Evolutionary conservation across 2,329 filamentous ascomycete genomes (phyloP), one percentile per base, ranked within the genome.

Genomic region (Clonostachys sp.): DNA sequence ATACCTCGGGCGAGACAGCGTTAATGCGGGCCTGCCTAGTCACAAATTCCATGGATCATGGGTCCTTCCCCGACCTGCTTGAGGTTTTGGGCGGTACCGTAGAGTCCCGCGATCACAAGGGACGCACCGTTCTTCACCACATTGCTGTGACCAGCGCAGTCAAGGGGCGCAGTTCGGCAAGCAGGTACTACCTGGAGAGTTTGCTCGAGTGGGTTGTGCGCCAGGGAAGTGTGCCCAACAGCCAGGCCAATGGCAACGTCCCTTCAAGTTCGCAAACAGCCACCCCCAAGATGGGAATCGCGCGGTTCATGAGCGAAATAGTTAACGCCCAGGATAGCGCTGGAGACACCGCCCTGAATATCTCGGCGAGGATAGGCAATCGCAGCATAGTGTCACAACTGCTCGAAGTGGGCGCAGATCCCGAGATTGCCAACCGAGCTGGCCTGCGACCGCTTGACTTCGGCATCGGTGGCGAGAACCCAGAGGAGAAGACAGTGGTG

Each of bases 61-160:
- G 84, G 53, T 94, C 87, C 44, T 99, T 99, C 58, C 89, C 91
- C 0, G 90, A 95, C 50, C 75, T 97, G 2, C 77, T 99, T 1
- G 92, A 97, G 56, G 81, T 96, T 1, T 77, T 99, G 7, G 90
- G 91, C 12, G 81, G 89, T 24, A 92, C 92, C 0, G 95, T 99
- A 52, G 91, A 97, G 55, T 83, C 95, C 41, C 81, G 90, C 18
- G 94, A 99, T 63, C 83, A 88, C 41, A 91, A 91, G 64, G 91
- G 91, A 9, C 80, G 94, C 36, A 97, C 92, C 0, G 91, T 97
- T 13, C 73, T 99, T 20, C 94, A 99, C 61, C 94, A 99, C 61
- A 97, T 99, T 57, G 91, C 94, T 6, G 84, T 97, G 34, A 95
- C 94, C 14, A 96, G 91, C 51, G 94, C 91, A 7, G 94, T 97